Evolutionary conservation across 2,329 filamentous ascomycete species (phyloP), one percentile per base, ranked within the genome.

Genomic region (Pseudopithomyces maydicus): DNA sequence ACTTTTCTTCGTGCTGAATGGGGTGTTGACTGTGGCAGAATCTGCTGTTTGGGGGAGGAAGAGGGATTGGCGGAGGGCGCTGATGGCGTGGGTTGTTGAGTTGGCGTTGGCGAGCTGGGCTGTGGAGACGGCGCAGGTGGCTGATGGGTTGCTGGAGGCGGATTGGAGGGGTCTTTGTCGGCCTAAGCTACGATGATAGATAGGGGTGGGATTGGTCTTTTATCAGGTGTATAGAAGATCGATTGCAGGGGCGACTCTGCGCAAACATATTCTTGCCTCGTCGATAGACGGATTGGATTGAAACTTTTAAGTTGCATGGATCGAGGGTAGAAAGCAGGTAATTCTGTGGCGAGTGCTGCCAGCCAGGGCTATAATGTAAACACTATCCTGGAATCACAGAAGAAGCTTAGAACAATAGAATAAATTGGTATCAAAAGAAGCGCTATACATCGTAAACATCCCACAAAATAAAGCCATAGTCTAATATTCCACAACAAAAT

Each of bases 1-100:
- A 2, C 41, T 72, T 3, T 79, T 79, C 61, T 79, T 79, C 52
- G 50, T 78, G 17, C 38, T 74, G 6, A 79, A 79, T 62, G 77
- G 77, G 0, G 60, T 79, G 23, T 74, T 67, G 10, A 77, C 75
- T 1, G 63, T 67, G 11, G 41, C 46, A 4, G 65, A 67, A 45
- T 65, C 66, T n/a, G 63, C 64, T 22, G 57, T 77, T 44, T 78
- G 75, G 75, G 74, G 74, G 1, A 67, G 63, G 42, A 72, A 67
- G 60, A 72, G 59, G 47, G 67, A 73, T 57, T 74, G 71, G 71
- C 23, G 65, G 3, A 72, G 72, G 49, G 61, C 64, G 17, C 50
- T 58, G 2, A 46, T 74, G 52, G 74, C 74, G 15, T 78, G 75
- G 74, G 53, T 47, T 12, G 71, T 76, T 59, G 69, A 77, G 59